These are phyloP conservation scores for Alternaria arbusti DNA, from an alignment of 2,329 filamentous ascomycete species.

Conservation along the genomic window DNA sequence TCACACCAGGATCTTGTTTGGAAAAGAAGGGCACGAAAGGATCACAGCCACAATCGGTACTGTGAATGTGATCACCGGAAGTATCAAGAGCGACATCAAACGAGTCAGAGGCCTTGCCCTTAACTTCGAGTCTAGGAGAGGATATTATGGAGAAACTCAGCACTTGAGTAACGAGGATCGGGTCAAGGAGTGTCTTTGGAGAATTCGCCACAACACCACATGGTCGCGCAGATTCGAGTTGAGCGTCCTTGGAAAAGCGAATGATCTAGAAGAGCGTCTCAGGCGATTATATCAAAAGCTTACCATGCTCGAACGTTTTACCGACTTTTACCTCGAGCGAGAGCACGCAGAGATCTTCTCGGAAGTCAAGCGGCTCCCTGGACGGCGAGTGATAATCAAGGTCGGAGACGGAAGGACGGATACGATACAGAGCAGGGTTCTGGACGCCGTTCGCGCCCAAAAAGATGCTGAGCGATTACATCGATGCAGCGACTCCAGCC, in stretches of 20 bases:
- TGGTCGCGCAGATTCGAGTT: slow-evolving; percentile 30
- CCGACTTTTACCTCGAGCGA: slow-evolving; percentile 30
- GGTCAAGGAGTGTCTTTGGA: slow-evolving; percentile 26
- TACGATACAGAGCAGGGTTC: slow-evolving; percentile 20
- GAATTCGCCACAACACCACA: slow-evolving; percentile 21
- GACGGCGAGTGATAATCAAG: slow-evolving; percentile 23
- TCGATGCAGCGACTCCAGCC: slow-evolving; percentile 15
- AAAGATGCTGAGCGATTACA: slow-evolving; percentile 37
- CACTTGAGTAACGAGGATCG: slow-evolving; percentile 13
- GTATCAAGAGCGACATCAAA: slow-evolving; percentile 22
- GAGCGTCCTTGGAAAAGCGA: slow-evolving; percentile 23
- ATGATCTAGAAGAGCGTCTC: slow-evolving; percentile 25
- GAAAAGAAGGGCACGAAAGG: slow-evolving; percentile 24
- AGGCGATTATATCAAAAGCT: slow-evolving; percentile 28
- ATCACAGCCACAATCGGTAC: slow-evolving; percentile 23
- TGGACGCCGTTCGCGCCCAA: slow-evolving; percentile 27
- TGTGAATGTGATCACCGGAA: slow-evolving; percentile 16
- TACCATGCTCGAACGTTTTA: slow-evolving; percentile 28
- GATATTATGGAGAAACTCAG: slow-evolving; percentile 2
- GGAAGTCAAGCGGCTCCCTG: slow-evolving; percentile 28
- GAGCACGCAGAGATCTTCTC: slow-evolving; percentile 35
- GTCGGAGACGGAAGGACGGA: slow-evolving; percentile 19
- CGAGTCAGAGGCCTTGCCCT: slow-evolving; percentile 26
- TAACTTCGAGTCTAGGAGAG: slow-evolving; percentile 6
- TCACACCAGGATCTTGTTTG: slow-evolving; percentile 33